These are phyloP conservation scores for Fusarium sp. DNA, from an alignment of 2,329 filamentous ascomycete species.

Conservation along the genomic window DNA sequence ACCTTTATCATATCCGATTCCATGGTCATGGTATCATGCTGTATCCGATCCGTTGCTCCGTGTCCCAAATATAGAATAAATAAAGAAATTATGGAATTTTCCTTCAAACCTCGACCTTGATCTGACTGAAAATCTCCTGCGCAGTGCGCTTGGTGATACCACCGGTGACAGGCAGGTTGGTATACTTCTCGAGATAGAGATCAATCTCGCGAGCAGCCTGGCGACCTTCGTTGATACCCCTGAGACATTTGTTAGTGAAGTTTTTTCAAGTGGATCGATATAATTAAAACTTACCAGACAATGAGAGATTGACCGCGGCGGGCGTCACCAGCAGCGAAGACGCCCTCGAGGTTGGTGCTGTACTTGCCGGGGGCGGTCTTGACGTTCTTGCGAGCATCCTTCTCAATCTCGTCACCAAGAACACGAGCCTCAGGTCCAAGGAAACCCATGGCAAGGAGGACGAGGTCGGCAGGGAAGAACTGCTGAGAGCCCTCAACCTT, in stretches of 20 bases:
- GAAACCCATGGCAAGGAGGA: conserved; percentile 97
- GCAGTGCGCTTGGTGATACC: conserved; percentile 90
- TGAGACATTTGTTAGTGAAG: conserved; percentile 45
- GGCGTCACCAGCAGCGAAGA: conserved; percentile 96
- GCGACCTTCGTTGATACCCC: conserved; percentile 97
- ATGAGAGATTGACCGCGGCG: conserved; percentile 94
- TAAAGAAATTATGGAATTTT: background rate
- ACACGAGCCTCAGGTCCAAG: conserved; percentile 90
- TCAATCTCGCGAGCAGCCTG: conserved; percentile 94
- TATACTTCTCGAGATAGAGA: conserved; percentile 82
- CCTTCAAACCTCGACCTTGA: conserved; percentile 35
- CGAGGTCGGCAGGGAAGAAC: conserved; percentile 95
- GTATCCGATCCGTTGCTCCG: conserved; percentile 24
- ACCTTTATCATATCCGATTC: conserved; percentile 14
- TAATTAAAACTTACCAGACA: conserved; percentile 76
- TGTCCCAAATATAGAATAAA: conserved; percentile 4
- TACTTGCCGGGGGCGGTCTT: conserved; percentile 92
- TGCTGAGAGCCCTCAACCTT: conserved; percentile 92
- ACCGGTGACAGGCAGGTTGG: conserved; percentile 86
- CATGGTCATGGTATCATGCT: conserved; percentile 32
- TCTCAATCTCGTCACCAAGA: conserved; percentile 87
- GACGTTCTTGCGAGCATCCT: conserved; percentile 93
- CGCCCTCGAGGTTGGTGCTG: conserved; percentile 84
- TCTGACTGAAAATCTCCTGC: conserved; percentile 68
- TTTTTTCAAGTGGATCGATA: background rate